Evolutionary conservation across 108 stramenopile genomes (phyloP).

Genomic region (Aureococcus anophagefferens): DNA sequence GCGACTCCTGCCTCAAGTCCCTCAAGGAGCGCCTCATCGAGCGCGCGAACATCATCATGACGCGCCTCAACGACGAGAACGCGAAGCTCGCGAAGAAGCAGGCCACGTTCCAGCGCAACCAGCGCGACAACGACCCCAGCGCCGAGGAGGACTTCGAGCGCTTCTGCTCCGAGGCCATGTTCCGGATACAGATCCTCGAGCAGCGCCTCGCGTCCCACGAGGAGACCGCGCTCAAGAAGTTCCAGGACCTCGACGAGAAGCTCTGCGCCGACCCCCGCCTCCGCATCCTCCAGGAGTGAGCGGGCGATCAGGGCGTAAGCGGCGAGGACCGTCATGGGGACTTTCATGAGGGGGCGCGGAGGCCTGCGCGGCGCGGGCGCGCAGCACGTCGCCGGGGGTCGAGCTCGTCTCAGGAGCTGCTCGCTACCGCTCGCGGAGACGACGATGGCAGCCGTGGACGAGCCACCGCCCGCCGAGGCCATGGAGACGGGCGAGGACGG

Average conservation of each 20-base stretch:
- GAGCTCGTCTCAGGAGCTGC: no score
- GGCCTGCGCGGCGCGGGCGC: no score
- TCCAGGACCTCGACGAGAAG: conserved; percentile 13
- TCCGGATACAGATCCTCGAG: conserved; percentile 54
- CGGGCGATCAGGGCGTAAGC: no score
- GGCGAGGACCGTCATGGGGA: no score
- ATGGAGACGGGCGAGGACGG: no score
- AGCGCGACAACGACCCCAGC: conserved; percentile 35
- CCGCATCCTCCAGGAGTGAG: neutral
- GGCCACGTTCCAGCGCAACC: conserved; percentile 41
- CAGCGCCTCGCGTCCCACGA: conserved; percentile 48
- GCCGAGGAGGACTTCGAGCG: conserved; percentile 48
- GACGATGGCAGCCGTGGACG: no score
- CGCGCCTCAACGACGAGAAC: conserved; percentile 50
- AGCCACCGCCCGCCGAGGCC: no score
- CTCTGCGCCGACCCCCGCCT: conserved; percentile 4
- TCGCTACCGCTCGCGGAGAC: no score
- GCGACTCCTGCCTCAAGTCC: conserved; percentile 46
- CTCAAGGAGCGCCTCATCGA: conserved; percentile 56
- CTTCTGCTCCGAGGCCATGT: conserved; percentile 51
- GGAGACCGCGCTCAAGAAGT: conserved; percentile 24
- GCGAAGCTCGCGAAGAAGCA: conserved; percentile 37
- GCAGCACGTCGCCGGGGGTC: no score
- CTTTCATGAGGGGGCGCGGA: no score
- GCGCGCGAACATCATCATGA: conserved; percentile 60